These are phyloP conservation scores for Trichosporon asahii DNA, from an alignment of 1,284 basidiomycete genomes.

Conservation along the genomic window DNA sequence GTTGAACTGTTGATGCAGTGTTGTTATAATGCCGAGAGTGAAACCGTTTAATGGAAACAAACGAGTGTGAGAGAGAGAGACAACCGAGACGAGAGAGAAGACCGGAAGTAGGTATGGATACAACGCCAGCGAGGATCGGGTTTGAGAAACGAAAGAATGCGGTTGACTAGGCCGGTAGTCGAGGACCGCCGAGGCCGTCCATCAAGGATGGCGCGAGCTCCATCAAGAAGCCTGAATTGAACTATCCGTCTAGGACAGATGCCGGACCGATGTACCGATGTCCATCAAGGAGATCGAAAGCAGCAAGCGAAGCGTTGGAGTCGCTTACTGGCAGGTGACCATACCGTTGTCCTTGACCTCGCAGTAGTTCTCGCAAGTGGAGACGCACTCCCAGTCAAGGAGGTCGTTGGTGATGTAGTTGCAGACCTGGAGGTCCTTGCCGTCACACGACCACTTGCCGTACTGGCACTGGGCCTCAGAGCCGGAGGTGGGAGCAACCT, in stretches of 20 bases:
- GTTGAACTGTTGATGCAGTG: not conserved
- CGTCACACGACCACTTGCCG: slow-evolving; percentile 37
- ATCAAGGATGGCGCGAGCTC: not conserved
- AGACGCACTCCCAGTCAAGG: slow-evolving; percentile 23
- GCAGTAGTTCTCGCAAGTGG: slow-evolving; percentile 13
- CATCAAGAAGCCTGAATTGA: not conserved
- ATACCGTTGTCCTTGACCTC: slow-evolving; percentile 11
- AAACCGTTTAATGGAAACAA: not conserved
- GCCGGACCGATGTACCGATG: not conserved
- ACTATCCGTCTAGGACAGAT: not conserved
- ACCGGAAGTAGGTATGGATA: not conserved
- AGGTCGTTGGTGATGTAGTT: slow-evolving; percentile 21
- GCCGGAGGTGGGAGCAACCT: slow-evolving; percentile 9
- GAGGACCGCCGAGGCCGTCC: not conserved
- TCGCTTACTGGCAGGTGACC: slow-evolving; percentile 8
- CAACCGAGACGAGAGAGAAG: not conserved
- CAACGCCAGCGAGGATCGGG: not conserved
- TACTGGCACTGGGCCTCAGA: slow-evolving; percentile 24
- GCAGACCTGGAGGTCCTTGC: slow-evolving; percentile 32
- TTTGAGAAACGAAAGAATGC: not conserved
- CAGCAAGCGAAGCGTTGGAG: not conserved
- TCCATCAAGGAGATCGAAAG: slow-evolving; percentile 3
- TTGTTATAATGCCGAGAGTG: not conserved
- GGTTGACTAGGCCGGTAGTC: slow-evolving; percentile 7
- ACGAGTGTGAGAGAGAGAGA: not conserved